Conservation (phyloP, 306 rosid genomes). For the Malus asiatica region DNA sequence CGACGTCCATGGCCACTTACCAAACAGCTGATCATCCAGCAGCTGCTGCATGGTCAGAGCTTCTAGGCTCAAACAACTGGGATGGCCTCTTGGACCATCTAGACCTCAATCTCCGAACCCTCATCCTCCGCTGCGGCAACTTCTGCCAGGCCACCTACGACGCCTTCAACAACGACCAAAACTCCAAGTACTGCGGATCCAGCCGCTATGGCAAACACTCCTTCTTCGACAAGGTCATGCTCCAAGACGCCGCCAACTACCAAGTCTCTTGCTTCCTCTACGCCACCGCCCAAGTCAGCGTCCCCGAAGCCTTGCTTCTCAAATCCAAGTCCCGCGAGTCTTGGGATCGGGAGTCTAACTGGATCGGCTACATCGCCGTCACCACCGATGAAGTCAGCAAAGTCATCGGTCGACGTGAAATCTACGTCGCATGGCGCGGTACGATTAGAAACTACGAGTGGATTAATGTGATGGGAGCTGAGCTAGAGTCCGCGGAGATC, state of each 20-base stretch:
- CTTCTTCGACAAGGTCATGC: too few relatives aligned
- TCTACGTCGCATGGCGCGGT: constrained; percentile 63
- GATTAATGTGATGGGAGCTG: constrained; percentile 37
- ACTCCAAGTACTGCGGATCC: too few relatives aligned
- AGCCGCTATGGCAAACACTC: too few relatives aligned
- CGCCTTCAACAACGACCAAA: too few relatives aligned
- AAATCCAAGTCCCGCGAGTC: constrained; percentile 49
- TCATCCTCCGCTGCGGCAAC: too few relatives aligned
- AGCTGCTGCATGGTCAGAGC: constrained; percentile 32
- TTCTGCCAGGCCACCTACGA: too few relatives aligned
- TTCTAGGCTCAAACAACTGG: too few relatives aligned
- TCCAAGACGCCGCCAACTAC: too few relatives aligned
- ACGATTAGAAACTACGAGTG: constrained; percentile 51
- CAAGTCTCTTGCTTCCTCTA: constrained; percentile 44
- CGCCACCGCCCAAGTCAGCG: constrained; percentile 51
- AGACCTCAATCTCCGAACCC: too few relatives aligned
- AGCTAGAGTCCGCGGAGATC: constrained; percentile 9
- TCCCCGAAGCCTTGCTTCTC: constrained; percentile 46
- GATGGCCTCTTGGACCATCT: too few relatives aligned
- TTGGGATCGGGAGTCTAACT: constrained; percentile 69
- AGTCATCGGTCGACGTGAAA: constrained; percentile 44
- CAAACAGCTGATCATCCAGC: background rate
- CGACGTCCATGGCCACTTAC: background rate
- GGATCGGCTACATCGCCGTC: constrained; percentile 67
- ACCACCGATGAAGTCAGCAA: constrained; percentile 27